phyloP scores from a whole-genome alignment of 192 early-diverging fungal species.

The Tieghemiomyces parasiticus region DNA sequence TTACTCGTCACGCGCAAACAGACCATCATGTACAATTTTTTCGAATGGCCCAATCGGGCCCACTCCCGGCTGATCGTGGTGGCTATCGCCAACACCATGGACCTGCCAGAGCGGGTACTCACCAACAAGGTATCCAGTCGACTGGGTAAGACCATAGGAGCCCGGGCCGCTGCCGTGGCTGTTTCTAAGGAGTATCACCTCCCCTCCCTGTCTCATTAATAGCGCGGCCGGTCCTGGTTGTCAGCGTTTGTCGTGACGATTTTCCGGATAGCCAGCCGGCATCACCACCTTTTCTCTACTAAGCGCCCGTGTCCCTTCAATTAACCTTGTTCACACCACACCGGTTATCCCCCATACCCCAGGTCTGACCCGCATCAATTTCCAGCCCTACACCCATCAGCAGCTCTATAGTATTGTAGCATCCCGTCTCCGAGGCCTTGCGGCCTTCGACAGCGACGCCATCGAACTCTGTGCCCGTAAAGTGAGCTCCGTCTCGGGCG shows the following conservation, averaged over 20 bases:
- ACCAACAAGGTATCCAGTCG: too few relatives aligned
- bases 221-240: conserved; percentile 50
- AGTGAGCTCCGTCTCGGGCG: conserved; percentile 71
- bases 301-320: conserved; percentile 13
- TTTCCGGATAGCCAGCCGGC: too few relatives aligned
- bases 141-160: conserved; percentile 62
- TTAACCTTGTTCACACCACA: not conserved
- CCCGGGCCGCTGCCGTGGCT: conserved; percentile 65
- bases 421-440: conserved; percentile 57
- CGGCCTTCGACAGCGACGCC: conserved; percentile 62
- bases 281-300: conserved; percentile 16
- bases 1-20: conserved; percentile 64
- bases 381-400: conserved; percentile 76
- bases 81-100: conserved; percentile 89
- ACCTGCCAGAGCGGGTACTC: conserved; percentile 76
- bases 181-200: conserved; percentile 84
- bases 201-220: conserved; percentile 62
- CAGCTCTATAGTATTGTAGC: conserved; percentile 79
- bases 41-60: conserved; percentile 46
- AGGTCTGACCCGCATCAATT: conserved; percentile 81
- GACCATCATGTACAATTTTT: conserved; percentile 77
- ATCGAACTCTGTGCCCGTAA: conserved; percentile 90
- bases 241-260: not conserved
- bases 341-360: conserved; percentile 21
- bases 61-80: conserved; percentile 58